Percentiles rank a stretch among this genome's conserved stretches.
phyloP scores from a whole-genome alignment of 352 stramenopile species.

The Thraustochytrium sp. region DNA sequence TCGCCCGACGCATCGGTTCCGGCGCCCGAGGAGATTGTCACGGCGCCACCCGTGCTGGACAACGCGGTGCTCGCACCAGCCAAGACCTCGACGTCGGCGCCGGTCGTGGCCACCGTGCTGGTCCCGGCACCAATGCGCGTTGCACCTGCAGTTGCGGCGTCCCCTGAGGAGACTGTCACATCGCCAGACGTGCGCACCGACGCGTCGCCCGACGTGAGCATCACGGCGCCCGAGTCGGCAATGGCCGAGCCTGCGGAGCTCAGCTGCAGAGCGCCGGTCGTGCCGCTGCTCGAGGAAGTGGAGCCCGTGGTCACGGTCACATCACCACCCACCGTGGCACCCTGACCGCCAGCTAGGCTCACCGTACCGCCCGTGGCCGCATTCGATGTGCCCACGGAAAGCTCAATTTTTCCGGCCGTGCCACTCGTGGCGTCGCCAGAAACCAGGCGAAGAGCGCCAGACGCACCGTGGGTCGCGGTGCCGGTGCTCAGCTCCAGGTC shows the following conservation, averaged over 20 bases:
- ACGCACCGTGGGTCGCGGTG: constrained; percentile 49
- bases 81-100: background rate
- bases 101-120: background rate
- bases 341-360: too few relatives aligned
- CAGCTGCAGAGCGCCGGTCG: background rate
- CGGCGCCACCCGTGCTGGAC: background rate
- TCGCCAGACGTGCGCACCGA: background rate
- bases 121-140: background rate
- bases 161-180: background rate
- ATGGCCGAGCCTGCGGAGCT: background rate
- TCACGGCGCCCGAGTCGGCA: background rate
- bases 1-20: background rate
- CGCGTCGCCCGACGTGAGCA: background rate
- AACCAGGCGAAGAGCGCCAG: constrained; percentile 44
- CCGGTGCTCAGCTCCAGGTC: constrained; percentile 48
- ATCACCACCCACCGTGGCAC: background rate
- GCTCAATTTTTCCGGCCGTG: constrained; percentile 52
- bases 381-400: constrained; percentile 44
- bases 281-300: background rate
- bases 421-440: background rate
- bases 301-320: background rate
- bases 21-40: background rate
- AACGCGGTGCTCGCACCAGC: background rate
- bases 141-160: background rate
- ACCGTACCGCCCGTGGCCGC: background rate